Percentiles rank a stretch among this genome's conserved stretches.
These are phyloP conservation scores for Schizonepeta tenuifolia DNA, from an alignment of 257 asterid genomes.

Conservation along the genomic window DNA sequence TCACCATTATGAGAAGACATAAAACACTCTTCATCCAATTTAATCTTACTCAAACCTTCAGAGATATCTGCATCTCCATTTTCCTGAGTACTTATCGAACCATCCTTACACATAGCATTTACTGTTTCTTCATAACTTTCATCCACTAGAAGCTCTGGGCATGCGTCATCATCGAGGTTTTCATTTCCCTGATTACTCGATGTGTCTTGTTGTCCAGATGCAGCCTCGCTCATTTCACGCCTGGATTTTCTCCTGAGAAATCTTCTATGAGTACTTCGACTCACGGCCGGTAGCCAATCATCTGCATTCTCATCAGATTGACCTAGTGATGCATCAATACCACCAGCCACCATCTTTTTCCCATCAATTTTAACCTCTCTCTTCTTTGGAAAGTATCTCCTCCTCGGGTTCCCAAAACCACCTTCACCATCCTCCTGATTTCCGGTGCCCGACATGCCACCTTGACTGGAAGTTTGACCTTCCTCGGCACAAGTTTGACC, in stretches of 20 bases:
- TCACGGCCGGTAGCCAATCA: conserved; percentile 92
- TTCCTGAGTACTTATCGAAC: conserved; percentile 23
- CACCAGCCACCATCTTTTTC: conserved; percentile 83
- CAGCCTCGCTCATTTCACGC: conserved; percentile 56
- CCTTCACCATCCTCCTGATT: conserved; percentile 47
- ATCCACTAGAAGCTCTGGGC: conserved; percentile 53
- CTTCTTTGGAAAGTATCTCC: conserved; percentile 54
- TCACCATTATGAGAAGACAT: conserved; percentile 32
- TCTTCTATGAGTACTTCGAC: conserved; percentile 93
- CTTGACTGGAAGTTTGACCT: conserved; percentile 37
- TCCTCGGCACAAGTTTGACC: conserved; percentile 50
- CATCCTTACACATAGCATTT: conserved; percentile 30
- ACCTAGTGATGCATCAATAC: conserved; percentile 92
- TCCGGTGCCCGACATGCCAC: conserved; percentile 46
- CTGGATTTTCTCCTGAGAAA: conserved; percentile 90
- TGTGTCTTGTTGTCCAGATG: conserved; percentile 48
- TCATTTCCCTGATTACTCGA: conserved; percentile 45
- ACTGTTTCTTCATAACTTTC: conserved; percentile 46
- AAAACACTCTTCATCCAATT: conserved; percentile 56
- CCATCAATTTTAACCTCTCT: conserved; percentile 78
- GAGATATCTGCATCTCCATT: conserved; percentile 50
- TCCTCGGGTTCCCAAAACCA: conserved; percentile 51
- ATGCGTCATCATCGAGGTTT: conserved; percentile 44
- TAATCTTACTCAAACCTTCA: conserved; percentile 54
- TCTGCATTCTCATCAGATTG: conserved; percentile 62